Base-by-base conservation (phyloP, 257 asterid species). In the Fraxinus pennsylvanica region DNA sequence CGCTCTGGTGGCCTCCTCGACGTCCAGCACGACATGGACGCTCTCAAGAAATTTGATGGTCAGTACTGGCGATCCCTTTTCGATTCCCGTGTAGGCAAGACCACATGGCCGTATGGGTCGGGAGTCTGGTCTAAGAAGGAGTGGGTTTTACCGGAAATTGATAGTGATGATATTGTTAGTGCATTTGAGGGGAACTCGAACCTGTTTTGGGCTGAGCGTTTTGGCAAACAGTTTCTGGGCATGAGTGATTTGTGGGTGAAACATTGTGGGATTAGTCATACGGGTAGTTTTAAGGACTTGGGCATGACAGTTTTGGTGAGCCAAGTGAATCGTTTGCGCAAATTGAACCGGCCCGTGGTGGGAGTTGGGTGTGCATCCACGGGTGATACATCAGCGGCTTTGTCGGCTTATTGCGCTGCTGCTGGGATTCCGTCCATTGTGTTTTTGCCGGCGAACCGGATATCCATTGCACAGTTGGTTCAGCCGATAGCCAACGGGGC, bases 41-140 rank as follows among this genome's bases (percentile, higher is more conserved):
- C 88, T 2, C 50, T 85, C 21, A 82, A 73, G 76, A 69, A 82
- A n/a, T 85, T 76, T 65, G 88, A 82, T 59, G 88, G 88, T 5
- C 76, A 76, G 67, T 85, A 85, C 52, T 85, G 88, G 88, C 75
- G 80, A 4, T 4, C 68, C 73, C 82, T 85, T 0, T 85, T 85
- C 63, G 86, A 85, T 63, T 85, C 88, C 1, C 88, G 88, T 19
- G 81, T 82, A 1, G 88, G 88, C 15, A 85, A 85, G 59, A 85
- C 88, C 45, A 82, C 86, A 6, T 85, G 88, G 88, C 86, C 88
- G 5, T 85, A 82, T 59, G 88, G 88, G 4, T 82, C 86, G 1
- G 88, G 88, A 9, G 88, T 85, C 12, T 85, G 88, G 88, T 85
- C 88, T 17, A 85, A 85, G 41, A 85, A 85, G 52, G 88, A 85